Base-by-base conservation (phyloP, 139 green algal species). In the Chlorella vulgaris region DNA sequence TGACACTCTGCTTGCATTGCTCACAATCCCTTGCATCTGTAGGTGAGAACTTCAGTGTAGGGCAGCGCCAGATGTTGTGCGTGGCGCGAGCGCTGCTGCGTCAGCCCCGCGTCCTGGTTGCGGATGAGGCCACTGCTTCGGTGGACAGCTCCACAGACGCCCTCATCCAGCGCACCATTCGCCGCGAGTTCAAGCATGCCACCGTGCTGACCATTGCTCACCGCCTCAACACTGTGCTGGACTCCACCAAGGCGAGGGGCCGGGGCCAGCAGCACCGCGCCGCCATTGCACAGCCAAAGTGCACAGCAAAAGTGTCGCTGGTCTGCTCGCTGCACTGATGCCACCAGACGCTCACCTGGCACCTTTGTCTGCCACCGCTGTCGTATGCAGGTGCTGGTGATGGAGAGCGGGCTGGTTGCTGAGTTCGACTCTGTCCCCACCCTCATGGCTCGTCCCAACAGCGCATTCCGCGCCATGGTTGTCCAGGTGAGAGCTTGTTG, bases 21-120 rank as follows among this genome's bases (percentile, higher is more conserved):
- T n/a, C n/a, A n/a, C n/a, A n/a, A n/a, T n/a, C n/a, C n/a, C n/a
- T n/a, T n/a, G n/a, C n/a, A n/a, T n/a, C n/a, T 42, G 50, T 87
- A 62, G 94, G 94, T 24, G 89, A 89, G 38, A 98, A 97, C 86
- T 95, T 95, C 71, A 89, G 73, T 13, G 81, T 94, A 78, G 96
- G 96, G 13, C 94, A 98, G 91, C 88, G 93, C 42, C 96, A 99
- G 91, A 89, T 98, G 47, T 86, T 99, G 55, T 98, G 94, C 88
- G 86, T 98, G 78, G 96, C 94, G 1, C 89, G 96, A 21, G 95
- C 95, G 19, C 91, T 98, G 78, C 78, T 98, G 58, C 88, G 88
- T 74, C 68, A 89, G 81, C 87, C 86, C 0, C 88, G 84, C 35
- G 86, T 99, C 36, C 83, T 98, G n/a, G 94, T 98, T 84, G 85